Base-by-base conservation (phyloP, 352 stramenopile species). In the Blastocystis sp. region DNA sequence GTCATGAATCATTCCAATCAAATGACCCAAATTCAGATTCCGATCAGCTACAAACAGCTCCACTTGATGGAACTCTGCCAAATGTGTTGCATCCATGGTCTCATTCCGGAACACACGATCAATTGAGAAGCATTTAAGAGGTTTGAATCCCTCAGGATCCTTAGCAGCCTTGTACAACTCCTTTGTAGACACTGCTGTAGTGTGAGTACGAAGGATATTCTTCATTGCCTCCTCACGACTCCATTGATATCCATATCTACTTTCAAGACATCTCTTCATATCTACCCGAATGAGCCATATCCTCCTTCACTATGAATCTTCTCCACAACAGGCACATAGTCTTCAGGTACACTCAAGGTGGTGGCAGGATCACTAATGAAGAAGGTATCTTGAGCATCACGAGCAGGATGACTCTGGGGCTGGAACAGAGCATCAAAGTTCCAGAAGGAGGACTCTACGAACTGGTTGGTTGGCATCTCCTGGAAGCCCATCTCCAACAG, bases 401-500 rank as follows among this genome's bases (percentile, higher is more conserved):
- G 92, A 19, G 97, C 97, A 54, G 97, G 97, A 89, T 99, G 97
- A 42, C 93, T 97, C 92, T 99, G 97, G 56, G 97, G 97, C 92
- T 99, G 96, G 90, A 99, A 99, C 69, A 99, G 92, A 67, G 95
- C 95, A 90, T 99, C 97, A 90, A 99, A 99, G 92, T 99, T 99
- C 97, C 97, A 99, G 90, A 99, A 99, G 87, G 93, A 97, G 89
- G 91, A 97, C 90, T 99, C 97, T 29, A 99, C 96, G 92, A 94
- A 99, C 90, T 96, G 95, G 91, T 97, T 98, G 39, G 97, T 99
- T 32, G 96, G 96, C 97, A 99, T 99, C 91, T 99, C 97, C 52
- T 96, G 90, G 89, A 99, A 99, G 59, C 97, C 97, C 96, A 99
- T 99, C 89, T 98, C 93, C 94, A 99, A 97, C 11, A 99, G 91